These are phyloP conservation scores for Microbotryum violaceum DNA, from an alignment of 1,284 basidiomycete species.

Conservation along the genomic window DNA sequence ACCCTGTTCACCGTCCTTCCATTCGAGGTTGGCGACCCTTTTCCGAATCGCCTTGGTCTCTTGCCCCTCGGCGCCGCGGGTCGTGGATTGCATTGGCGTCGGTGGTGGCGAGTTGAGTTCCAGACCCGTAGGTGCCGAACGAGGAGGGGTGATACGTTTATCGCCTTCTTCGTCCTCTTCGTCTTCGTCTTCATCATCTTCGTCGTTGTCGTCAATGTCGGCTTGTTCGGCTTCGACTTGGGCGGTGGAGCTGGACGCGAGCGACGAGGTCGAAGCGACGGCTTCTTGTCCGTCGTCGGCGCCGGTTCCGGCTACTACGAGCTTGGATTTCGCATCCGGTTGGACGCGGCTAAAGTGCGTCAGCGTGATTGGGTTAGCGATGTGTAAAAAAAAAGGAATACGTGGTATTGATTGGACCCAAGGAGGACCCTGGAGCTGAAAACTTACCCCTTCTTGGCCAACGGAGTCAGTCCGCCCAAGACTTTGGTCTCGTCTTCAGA, in stretches of 20 bases:
- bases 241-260: neutral
- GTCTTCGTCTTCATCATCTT: neutral
- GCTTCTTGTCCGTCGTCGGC: neutral
- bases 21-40: slow-evolving; percentile 27
- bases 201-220: slow-evolving; percentile 1
- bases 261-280: neutral
- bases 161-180: neutral
- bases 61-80: slow-evolving; percentile 11
- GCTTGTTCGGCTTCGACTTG: neutral
- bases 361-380: neutral
- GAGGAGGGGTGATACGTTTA: slow-evolving; percentile 9
- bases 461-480: slow-evolving; percentile 13
- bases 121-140: neutral
- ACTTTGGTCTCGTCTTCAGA: slow-evolving; percentile 20
- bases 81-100: neutral
- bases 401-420: neutral
- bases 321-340: neutral
- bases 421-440: neutral
- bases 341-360: slow-evolving; percentile 8
- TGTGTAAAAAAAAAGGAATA: neutral
- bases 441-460: slow-evolving; percentile 29
- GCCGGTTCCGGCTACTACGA: neutral
- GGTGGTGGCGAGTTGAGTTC: slow-evolving; percentile 6
- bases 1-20: slow-evolving; percentile 5
- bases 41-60: slow-evolving; percentile 26